A percentile compares a stretch with the other conserved stretches of the same genome.
Conservation (phyloP, 2,329 filamentous ascomycete genomes). For the Trichoderma sp. region DNA sequence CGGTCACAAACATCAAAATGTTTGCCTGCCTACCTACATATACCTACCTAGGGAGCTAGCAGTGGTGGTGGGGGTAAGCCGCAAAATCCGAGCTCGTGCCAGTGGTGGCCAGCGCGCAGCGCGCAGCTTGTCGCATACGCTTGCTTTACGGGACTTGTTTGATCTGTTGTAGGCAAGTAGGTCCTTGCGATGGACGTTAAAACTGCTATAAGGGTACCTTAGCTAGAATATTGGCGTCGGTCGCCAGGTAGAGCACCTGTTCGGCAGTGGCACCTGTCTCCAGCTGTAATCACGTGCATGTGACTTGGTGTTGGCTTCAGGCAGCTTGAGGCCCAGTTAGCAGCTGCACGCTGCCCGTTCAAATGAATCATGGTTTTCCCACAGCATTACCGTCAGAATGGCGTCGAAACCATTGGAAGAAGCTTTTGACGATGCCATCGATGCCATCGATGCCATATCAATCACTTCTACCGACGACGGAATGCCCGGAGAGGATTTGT, state of each 20-base stretch:
- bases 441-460: slow-evolving; percentile 33
- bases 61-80: background rate
- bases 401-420: background rate
- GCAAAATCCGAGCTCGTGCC: background rate
- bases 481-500: slow-evolving; percentile 49
- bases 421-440: slow-evolving; percentile 30
- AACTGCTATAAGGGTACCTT: too few relatives aligned
- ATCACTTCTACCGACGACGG: slow-evolving; percentile 40
- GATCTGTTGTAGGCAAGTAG: background rate
- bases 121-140: background rate
- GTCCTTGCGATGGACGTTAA: background rate
- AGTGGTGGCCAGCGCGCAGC: background rate
- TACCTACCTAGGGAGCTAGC: background rate
- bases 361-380: background rate
- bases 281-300: slow-evolving; percentile 15
- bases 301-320: background rate
- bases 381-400: slow-evolving; percentile 6
- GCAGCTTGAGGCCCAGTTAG: background rate
- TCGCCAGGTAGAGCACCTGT: background rate
- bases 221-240: background rate
- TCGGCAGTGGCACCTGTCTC: background rate
- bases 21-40: background rate
- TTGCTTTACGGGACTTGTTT: background rate
- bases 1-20: background rate
- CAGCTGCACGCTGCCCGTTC: background rate